Evolutionary conservation across 78 protist species (phyloP).

Genomic region (Monosiga brevicollis): DNA sequence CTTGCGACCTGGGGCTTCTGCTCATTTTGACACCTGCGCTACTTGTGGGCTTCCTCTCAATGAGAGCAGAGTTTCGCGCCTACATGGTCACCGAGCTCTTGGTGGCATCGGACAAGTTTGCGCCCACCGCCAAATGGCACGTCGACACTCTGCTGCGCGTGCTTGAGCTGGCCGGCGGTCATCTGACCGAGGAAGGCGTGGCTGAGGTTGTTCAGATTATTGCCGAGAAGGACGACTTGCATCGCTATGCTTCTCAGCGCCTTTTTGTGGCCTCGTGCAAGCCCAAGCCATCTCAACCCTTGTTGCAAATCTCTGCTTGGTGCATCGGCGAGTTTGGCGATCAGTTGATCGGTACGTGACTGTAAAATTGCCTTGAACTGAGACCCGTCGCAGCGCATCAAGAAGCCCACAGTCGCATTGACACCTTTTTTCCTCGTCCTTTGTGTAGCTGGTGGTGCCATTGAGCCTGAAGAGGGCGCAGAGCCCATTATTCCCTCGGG

Average conservation of each 20-base stretch:
- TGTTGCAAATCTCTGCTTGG: conserved; percentile 65
- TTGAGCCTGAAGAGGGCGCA: too few relatives aligned
- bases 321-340: conserved; percentile 90
- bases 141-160: conserved; percentile 58
- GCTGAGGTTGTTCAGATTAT: background rate
- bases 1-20: background rate
- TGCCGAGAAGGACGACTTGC: background rate
- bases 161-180: background rate
- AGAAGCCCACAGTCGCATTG: too few relatives aligned
- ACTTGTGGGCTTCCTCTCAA: background rate
- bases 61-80: conserved; percentile 64
- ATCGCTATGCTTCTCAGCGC: background rate
- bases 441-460: too few relatives aligned
- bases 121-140: conserved; percentile 90
- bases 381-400: too few relatives aligned
- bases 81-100: conserved; percentile 59
- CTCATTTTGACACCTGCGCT: background rate
- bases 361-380: background rate
- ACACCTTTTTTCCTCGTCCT: background rate
- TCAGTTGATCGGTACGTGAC: conserved; percentile 7
- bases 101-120: conserved; percentile 59
- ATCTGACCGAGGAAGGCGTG: background rate
- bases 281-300: conserved; percentile 7
- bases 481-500: too few relatives aligned
- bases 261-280: background rate